Conservation (phyloP, 2,329 filamentous ascomycete species). For the Neofusicoccum kwambonambiense region DNA sequence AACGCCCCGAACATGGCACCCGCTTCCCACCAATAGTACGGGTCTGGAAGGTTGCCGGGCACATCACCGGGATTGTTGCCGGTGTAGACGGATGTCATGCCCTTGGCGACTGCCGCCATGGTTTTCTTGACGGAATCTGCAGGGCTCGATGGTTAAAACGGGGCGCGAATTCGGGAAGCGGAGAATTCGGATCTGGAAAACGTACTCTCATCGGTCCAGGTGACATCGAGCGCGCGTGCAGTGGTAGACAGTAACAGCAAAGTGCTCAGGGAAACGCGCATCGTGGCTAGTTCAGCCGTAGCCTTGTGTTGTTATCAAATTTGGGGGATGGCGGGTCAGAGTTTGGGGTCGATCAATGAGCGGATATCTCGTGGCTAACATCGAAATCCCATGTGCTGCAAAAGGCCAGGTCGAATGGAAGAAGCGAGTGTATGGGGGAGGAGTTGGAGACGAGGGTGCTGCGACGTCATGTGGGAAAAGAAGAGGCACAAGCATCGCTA, state of each 20-base stretch:
- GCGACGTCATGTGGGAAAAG: conserved; percentile 10
- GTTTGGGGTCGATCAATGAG: neutral
- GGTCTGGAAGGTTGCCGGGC: conserved; percentile 50
- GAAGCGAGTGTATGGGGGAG: neutral
- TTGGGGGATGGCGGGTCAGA: neutral
- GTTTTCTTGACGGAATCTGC: conserved; percentile 10
- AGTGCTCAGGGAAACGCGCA: neutral
- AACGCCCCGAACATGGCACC: conserved; percentile 41
- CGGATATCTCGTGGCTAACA: neutral
- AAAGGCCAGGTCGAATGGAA: neutral
- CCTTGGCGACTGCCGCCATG: conserved; percentile 8
- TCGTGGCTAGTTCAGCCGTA: neutral
- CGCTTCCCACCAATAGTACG: conserved; percentile 46
- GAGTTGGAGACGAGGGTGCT: neutral
- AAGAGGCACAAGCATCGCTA: conserved; percentile 7
- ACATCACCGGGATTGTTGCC: conserved; percentile 16
- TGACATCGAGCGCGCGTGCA: neutral
- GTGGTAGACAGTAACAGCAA: neutral
- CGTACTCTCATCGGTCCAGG: conserved; percentile 1
- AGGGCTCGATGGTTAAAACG: neutral
- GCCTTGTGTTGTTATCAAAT: neutral
- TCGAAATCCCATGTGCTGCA: neutral
- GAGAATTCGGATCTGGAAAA: neutral
- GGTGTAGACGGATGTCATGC: conserved; percentile 17
- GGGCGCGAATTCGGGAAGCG: neutral